Base-by-base conservation (phyloP, 1,284 basidiomycete genomes). In the Rhodotorula sp. region DNA sequence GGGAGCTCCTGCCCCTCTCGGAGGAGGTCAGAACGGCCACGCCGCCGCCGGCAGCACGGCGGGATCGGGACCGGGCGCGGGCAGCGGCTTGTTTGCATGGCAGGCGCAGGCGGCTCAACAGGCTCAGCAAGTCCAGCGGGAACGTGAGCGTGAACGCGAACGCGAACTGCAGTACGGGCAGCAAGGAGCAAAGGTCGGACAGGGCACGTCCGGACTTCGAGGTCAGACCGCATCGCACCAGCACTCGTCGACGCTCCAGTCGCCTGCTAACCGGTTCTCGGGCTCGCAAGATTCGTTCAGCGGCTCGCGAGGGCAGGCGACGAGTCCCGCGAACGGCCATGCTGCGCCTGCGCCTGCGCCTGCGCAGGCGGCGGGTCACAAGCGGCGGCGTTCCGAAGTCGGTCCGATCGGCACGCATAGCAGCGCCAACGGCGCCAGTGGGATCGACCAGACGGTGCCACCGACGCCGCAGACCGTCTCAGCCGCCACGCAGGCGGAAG, bases 91-190 rank as follows among this genome's bases (percentile, higher is more conserved):
- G 49, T 58, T 62, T 16, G 43, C 49, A 47, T 52, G 58, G 56
- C 63, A 69, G 39, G 49, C 43, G 46, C 58, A 62, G 46, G 57
- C 60, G n/a, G 29, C 54, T 4, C 56, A 56, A 46, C 67, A 65
- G 61, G 39, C 47, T 2, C 59, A 64, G 31, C 68, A 59, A 10
- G 58, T 61, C 14, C 63, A 64, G 54, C 54, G 54, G 26, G 54
- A 56, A 7, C 54, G 54, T 7, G 49, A 51, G 49, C 49, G 23
- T 12, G 54, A 56, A 29, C 54, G 26, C 54, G 26, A 56, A 52
- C 51, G 51, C 51, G 51, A 52, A n/a, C 51, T n/a, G 14, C 51
- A n/a, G 51, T n/a, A n/a, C 18, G 12, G 51, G 51, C 51, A n/a
- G 20, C 51, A 14, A 12, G 23, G 51, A 52, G 8, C 23, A 8